Base-by-base conservation (phyloP, 1,139 yeast genomes). In the Spencermartinsiella ligniputridi region DNA sequence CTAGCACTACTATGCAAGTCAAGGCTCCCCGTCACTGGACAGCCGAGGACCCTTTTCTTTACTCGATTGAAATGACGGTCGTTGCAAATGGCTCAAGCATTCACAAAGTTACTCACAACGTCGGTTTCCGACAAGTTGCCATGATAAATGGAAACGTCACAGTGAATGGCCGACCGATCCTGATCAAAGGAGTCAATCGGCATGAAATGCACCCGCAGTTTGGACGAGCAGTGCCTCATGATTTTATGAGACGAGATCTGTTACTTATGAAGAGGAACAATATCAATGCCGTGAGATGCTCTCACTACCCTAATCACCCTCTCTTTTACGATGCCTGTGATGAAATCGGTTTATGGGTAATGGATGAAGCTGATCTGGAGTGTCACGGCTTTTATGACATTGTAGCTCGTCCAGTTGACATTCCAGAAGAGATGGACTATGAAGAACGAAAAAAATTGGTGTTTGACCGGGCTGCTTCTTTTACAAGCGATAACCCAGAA, bases 341-440 rank as follows among this genome's bases (percentile, higher is more conserved):
- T 43, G 48, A 48, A 39, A 41, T 56, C 3, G 70, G 70, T 5
- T 55, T 66, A 32, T 66, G 66, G 62, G 67, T 66, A 8, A 52
- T 66, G 37, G 67, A 65, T 42, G 70, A 66, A 49, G 66, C 70
- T 3, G 69, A 66, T 46, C 53, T 66, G 21, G 70, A 66, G 45
- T 60, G 67, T 44, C 70, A 66, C 47, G 70, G 70, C 1, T 63
- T 66, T 19, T 38, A 48, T 15, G 51, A 49, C 18, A 47, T 44
- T 13, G 53, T 52, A 12, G 50, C 48, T 9, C 36, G 43, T 18
- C 46, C 50, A 3, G 33, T 30, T 16, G 44, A 45, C 30, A 40
- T 47, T 19, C 52, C 53, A 9, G 48, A 41, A 19, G 38, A 18
- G 12, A 42, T 42, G 45, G 51, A 45, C 27, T 45, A 47, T 24